Conservation (phyloP, 176 grass and related monocot genomes). For the Raddia guianensis region DNA sequence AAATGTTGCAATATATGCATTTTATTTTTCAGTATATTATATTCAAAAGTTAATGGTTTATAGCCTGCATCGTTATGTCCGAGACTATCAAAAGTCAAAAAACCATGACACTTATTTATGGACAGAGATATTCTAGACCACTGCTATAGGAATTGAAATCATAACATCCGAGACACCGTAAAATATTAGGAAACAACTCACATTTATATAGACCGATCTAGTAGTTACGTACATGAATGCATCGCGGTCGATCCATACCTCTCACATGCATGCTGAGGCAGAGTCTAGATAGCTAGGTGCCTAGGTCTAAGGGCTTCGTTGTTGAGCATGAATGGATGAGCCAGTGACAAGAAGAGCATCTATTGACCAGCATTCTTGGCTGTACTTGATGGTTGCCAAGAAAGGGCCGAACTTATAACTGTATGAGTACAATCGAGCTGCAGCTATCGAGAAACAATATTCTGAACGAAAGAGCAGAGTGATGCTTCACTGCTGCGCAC, state of each 20-base stretch:
- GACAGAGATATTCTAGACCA: no score
- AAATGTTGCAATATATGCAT: no score
- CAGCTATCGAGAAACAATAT: conserved; percentile 13
- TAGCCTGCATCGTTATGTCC: no score
- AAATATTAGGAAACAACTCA: no score
- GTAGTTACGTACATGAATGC: background rate
- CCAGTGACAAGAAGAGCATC: conserved; percentile 33
- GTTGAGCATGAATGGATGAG: background rate
- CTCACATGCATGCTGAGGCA: background rate
- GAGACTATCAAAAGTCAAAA: no score
- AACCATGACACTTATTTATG: no score
- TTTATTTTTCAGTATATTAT: no score
- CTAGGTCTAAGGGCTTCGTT: background rate
- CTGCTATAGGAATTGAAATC: no score
- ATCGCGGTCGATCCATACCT: background rate
- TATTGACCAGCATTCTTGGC: conserved; percentile 26
- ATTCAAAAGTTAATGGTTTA: no score
- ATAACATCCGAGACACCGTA: no score
- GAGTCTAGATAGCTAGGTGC: background rate
- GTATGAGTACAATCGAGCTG: conserved; percentile 19
- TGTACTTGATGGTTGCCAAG: conserved; percentile 31
- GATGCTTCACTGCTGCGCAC: conserved; percentile 16
- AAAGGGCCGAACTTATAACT: conserved; percentile 26
- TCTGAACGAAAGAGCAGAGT: background rate
- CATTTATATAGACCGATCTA: no score